These are phyloP conservation scores for Cryptosporidium tyzzeri DNA, from an alignment of 169 alveolate genomes.

Conservation along the genomic window DNA sequence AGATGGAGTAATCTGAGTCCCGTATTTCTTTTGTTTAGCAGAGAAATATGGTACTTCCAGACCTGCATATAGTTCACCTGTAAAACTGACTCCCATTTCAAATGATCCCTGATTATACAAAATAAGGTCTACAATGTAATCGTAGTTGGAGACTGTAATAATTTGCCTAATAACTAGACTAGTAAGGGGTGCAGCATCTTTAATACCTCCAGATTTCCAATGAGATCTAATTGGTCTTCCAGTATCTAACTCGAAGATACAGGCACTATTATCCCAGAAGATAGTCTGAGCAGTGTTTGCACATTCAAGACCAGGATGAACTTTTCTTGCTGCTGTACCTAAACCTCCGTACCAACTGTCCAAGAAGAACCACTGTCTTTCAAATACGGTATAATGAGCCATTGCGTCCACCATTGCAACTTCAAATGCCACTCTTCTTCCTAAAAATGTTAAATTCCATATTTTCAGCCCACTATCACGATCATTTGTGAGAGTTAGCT, in stretches of 20 bases:
- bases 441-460: slow-evolving; percentile 79
- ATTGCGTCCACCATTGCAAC: slow-evolving; percentile 81
- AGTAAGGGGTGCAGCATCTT: slow-evolving; percentile 81
- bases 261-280: slow-evolving; percentile 78
- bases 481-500: slow-evolving; percentile 78
- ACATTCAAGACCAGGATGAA: slow-evolving; percentile 81
- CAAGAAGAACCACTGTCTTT: slow-evolving; percentile 81
- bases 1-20: slow-evolving; percentile 80
- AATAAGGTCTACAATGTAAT: slow-evolving; percentile 79
- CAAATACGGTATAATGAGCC: slow-evolving; percentile 83
- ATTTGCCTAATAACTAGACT: slow-evolving; percentile 79
- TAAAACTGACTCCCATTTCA: slow-evolving; percentile 79
- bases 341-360: slow-evolving; percentile 84
- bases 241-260: slow-evolving; percentile 80
- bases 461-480: slow-evolving; percentile 80
- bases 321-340: slow-evolving; percentile 81
- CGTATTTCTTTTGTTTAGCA: slow-evolving; percentile 79
- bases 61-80: slow-evolving; percentile 84
- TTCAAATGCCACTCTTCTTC: slow-evolving; percentile 81
- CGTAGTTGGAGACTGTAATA: slow-evolving; percentile 82
- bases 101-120: slow-evolving; percentile 79
- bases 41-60: slow-evolving; percentile 82
- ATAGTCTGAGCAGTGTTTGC: slow-evolving; percentile 79
- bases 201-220: slow-evolving; percentile 80
- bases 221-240: slow-evolving; percentile 82